Conservation (phyloP, 805 yeast species). For the Saturnispora quitensis region DNA sequence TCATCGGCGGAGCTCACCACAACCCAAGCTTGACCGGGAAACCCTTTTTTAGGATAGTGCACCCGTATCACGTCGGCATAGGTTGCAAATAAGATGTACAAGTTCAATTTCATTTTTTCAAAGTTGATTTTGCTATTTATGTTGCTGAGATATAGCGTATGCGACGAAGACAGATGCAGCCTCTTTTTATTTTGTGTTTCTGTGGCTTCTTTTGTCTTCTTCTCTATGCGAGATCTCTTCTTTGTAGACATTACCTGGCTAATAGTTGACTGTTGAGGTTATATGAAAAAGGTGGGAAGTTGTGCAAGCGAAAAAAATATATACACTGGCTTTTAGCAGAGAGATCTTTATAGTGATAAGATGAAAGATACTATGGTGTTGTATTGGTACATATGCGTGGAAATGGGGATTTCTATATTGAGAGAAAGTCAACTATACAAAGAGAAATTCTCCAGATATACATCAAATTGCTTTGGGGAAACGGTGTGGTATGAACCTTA, state of each 20-base stretch:
- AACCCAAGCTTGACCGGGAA: conserved; percentile 64
- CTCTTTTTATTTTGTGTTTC: not conserved
- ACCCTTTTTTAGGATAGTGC: conserved; percentile 31
- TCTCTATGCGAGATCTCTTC: conserved; percentile 7
- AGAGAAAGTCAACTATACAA: not conserved
- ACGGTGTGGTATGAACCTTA: not conserved
- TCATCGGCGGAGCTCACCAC: conserved; percentile 39
- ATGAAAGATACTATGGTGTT: not conserved
- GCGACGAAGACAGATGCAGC: not conserved
- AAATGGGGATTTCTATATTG: too few species aligned
- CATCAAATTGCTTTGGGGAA: too few species aligned
- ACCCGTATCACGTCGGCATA: conserved; percentile 59
- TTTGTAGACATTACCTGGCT: conserved; percentile 11
- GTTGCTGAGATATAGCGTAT: conserved; percentile 52
- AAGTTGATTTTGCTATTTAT: conserved; percentile 47
- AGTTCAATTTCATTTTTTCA: conserved; percentile 37
- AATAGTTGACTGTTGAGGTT: not conserved
- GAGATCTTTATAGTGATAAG: too few species aligned
- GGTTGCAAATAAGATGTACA: conserved; percentile 50
- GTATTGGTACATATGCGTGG: too few species aligned
- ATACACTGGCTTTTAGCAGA: too few species aligned
- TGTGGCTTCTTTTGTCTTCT: not conserved
- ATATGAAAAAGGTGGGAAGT: not conserved
- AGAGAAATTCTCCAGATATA: not conserved
- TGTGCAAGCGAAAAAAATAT: not conserved